These are phyloP conservation scores for Rhizopogon roseolus DNA, from an alignment of 768 basidiomycete species.

Conservation along the genomic window DNA sequence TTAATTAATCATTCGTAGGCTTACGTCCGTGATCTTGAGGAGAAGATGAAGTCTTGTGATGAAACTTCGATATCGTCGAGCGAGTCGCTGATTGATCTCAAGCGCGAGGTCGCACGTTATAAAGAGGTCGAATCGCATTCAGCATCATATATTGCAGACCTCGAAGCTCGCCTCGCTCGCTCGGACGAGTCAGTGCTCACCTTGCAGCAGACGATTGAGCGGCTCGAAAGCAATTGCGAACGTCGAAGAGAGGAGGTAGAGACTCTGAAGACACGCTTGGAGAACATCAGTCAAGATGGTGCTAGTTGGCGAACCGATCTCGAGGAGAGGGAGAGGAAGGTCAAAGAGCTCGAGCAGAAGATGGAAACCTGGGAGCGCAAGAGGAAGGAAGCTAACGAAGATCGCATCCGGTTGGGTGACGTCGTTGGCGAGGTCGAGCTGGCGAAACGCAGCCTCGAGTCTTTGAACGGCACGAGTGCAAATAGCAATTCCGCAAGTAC, in stretches of 20 bases:
- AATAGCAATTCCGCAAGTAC: slow-evolving; percentile 25
- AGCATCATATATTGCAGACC: slow-evolving; percentile 75
- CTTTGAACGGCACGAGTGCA: slow-evolving; percentile 24
- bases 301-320: slow-evolving; percentile 82
- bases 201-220: slow-evolving; percentile 68
- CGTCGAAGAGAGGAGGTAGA: slow-evolving; percentile 69
- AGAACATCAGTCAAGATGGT: slow-evolving; percentile 64
- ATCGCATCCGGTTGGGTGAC: slow-evolving; percentile 58
- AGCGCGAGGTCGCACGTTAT: slow-evolving; percentile 74
- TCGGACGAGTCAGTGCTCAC: slow-evolving; percentile 73
- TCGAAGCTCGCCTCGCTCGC: slow-evolving; percentile 76
- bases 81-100: slow-evolving; percentile 78
- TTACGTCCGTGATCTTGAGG: slow-evolving; percentile 91
- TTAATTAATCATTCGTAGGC: slow-evolving; percentile 43
- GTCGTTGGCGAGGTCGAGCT: slow-evolving; percentile 68
- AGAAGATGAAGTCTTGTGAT: slow-evolving; percentile 81
- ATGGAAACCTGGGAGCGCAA: slow-evolving; percentile 76
- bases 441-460: slow-evolving; percentile 65
- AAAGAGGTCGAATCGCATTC: slow-evolving; percentile 74
- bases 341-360: slow-evolving; percentile 72
- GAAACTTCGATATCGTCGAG: slow-evolving; percentile 74
- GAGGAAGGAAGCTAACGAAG: slow-evolving; percentile 62
- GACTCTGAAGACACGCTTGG: slow-evolving; percentile 65
- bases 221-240: slow-evolving; percentile 72
- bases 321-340: slow-evolving; percentile 73